Evolutionary conservation across 2,329 filamentous ascomycete species (phyloP).

Genomic region (Epicoccum nigrum): DNA sequence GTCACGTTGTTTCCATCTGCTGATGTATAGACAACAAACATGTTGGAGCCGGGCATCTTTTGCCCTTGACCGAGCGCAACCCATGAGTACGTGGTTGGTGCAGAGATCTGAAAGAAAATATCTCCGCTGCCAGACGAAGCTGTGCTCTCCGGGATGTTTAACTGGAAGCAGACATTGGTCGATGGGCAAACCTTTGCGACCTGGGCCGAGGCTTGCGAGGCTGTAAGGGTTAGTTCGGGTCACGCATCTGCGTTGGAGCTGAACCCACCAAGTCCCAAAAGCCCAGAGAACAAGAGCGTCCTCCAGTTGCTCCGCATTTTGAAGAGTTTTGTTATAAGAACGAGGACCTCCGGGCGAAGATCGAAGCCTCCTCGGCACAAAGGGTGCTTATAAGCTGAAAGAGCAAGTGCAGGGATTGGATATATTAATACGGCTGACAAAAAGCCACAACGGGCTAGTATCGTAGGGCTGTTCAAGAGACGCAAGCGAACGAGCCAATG

Average conservation of each 20-base stretch:
- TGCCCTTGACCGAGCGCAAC: slow-evolving; percentile 62
- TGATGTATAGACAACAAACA: slow-evolving; percentile 65
- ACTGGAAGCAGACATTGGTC: slow-evolving; percentile 52
- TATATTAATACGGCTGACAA: slow-evolving; percentile 16
- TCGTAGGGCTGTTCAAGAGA: slow-evolving; percentile 4
- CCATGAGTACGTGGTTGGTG: slow-evolving; percentile 60
- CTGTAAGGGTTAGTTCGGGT: slow-evolving; percentile 29
- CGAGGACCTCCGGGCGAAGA: not conserved
- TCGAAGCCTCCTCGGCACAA: not conserved
- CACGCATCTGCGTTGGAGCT: not conserved
- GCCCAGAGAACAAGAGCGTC: slow-evolving; percentile 23
- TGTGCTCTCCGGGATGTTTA: slow-evolving; percentile 62
- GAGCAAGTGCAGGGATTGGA: slow-evolving; percentile 2
- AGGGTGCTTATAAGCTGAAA: slow-evolving; percentile 8
- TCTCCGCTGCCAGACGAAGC: slow-evolving; percentile 59
- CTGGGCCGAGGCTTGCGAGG: slow-evolving; percentile 37
- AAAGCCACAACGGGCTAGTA: slow-evolving; percentile 4
- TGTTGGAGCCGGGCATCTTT: slow-evolving; percentile 61
- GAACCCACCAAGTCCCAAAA: slow-evolving; percentile 37
- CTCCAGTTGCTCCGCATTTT: slow-evolving; percentile 22
- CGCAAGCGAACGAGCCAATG: slow-evolving; percentile 13
- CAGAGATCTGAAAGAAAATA: slow-evolving; percentile 64
- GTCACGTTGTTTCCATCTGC: slow-evolving; percentile 61
- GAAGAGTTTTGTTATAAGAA: not conserved
- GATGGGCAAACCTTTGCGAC: slow-evolving; percentile 36